Evolutionary conservation across 2,329 filamentous ascomycete genomes (phyloP).

Genomic region (Rhynchosporium graminicola): DNA sequence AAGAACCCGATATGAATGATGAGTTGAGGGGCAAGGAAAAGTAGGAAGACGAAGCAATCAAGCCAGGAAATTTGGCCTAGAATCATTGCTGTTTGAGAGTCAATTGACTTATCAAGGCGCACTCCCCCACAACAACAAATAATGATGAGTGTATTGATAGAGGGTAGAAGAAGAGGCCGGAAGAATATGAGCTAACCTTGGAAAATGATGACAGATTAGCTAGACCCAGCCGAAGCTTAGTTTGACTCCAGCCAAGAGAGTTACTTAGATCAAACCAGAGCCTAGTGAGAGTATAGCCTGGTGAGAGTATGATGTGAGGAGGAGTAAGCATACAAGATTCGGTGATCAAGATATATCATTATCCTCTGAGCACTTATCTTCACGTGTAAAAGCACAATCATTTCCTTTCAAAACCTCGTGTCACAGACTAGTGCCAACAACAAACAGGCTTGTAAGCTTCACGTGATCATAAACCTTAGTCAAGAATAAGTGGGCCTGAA

Average conservation of each 20-base stretch:
- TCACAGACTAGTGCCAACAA: neutral
- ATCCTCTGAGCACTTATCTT: no score
- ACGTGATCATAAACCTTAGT: neutral
- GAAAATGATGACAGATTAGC: conserved; percentile 1
- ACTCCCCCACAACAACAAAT: neutral
- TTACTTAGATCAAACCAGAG: no score
- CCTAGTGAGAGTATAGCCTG: no score
- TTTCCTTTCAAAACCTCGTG: no score
- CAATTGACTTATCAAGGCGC: neutral
- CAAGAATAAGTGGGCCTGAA: neutral
- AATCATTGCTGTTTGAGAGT: conserved; percentile 55
- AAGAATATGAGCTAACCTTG: neutral
- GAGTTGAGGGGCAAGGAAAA: conserved; percentile 71
- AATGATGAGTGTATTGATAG: neutral
- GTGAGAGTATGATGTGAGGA: no score
- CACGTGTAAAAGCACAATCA: no score
- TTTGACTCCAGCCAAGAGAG: conserved; percentile 2
- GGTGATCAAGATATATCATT: no score
- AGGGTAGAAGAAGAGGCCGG: neutral
- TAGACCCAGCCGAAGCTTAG: conserved; percentile 6
- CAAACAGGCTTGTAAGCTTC: no score
- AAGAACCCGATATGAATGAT: conserved; percentile 66
- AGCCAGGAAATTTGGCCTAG: conserved; percentile 72
- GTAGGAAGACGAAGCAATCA: conserved; percentile 72
- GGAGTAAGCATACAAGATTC: no score